phyloP scores from a whole-genome alignment of 2,329 filamentous ascomycete genomes.

The Metarhizium rileyi region DNA sequence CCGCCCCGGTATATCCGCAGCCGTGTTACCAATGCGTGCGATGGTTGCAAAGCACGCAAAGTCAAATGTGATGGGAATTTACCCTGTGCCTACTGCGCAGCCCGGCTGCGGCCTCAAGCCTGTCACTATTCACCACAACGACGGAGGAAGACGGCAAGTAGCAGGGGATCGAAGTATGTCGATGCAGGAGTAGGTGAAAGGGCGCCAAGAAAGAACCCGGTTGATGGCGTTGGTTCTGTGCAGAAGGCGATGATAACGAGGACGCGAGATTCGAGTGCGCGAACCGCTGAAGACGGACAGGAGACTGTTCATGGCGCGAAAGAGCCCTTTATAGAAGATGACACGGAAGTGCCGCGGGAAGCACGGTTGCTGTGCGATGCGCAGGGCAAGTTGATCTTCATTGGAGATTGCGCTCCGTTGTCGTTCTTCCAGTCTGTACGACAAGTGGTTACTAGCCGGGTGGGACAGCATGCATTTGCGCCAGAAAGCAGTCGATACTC shows the following conservation, averaged over 20 bases:
- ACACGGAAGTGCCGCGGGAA: constrained; percentile 44
- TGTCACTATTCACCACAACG: constrained; percentile 40
- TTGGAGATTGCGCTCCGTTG: constrained; percentile 45
- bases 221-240: not conserved
- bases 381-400: constrained; percentile 44
- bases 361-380: constrained; percentile 41
- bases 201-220: not conserved
- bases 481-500: constrained; percentile 41
- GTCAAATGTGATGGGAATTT: constrained; percentile 45
- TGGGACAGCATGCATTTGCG: constrained; percentile 40
- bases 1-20: constrained; percentile 22
- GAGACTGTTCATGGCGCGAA: constrained; percentile 3
- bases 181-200: constrained; percentile 9
- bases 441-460: constrained; percentile 37
- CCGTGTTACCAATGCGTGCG: constrained; percentile 44
- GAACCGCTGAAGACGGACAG: not conserved
- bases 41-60: constrained; percentile 44
- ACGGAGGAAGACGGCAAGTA: constrained; percentile 22
- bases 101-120: constrained; percentile 29
- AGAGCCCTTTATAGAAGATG: constrained; percentile 30
- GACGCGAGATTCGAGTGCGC: not conserved
- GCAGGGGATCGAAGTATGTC: constrained; percentile 3
- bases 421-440: constrained; percentile 47
- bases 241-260: not conserved
- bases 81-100: constrained; percentile 42